These are phyloP conservation scores for Entophlyctis helioformis DNA, from an alignment of 192 early-diverging fungal species.

Conservation along the genomic window DNA sequence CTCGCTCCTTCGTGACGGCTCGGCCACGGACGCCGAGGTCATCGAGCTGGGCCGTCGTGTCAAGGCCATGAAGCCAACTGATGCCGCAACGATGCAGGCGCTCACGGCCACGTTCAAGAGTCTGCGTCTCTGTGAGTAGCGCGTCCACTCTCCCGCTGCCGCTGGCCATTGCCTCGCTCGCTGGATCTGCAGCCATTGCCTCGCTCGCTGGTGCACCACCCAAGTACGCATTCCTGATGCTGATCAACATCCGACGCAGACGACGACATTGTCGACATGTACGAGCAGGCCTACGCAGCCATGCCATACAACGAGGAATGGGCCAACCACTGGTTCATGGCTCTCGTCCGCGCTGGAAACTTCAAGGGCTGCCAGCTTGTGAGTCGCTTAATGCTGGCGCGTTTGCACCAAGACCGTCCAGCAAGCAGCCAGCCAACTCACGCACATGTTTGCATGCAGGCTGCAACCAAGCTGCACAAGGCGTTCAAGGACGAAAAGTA, in stretches of 20 bases:
- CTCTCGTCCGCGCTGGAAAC: conserved; percentile 54
- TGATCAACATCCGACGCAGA: conserved; percentile 26
- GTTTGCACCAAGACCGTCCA: background rate
- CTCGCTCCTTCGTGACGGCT: conserved; percentile 45
- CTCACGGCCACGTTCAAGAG: conserved; percentile 41
- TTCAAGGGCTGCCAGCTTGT: conserved; percentile 56
- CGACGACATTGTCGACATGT: conserved; percentile 59
- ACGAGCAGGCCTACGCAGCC: conserved; percentile 47
- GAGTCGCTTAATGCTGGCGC: too few species aligned
- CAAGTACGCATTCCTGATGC: too few species aligned
- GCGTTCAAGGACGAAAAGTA: conserved; percentile 65
- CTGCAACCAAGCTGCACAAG: conserved; percentile 70
- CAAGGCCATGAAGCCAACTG: conserved; percentile 43
- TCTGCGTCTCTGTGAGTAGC: too few species aligned
- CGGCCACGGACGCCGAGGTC: conserved; percentile 52
- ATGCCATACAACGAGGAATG: conserved; percentile 60
- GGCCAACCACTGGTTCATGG: conserved; percentile 72
- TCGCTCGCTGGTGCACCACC: too few species aligned
- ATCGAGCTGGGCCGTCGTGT: conserved; percentile 49
- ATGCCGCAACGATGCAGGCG: conserved; percentile 52
- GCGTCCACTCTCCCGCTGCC: too few species aligned
- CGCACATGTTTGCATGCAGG: conserved; percentile 16
- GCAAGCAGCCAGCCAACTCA: background rate
- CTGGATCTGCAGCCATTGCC: too few species aligned
- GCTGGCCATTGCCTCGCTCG: too few species aligned